Base-by-base conservation (phyloP, 2,329 filamentous ascomycete genomes). In the Dothideomycetes sp. region DNA sequence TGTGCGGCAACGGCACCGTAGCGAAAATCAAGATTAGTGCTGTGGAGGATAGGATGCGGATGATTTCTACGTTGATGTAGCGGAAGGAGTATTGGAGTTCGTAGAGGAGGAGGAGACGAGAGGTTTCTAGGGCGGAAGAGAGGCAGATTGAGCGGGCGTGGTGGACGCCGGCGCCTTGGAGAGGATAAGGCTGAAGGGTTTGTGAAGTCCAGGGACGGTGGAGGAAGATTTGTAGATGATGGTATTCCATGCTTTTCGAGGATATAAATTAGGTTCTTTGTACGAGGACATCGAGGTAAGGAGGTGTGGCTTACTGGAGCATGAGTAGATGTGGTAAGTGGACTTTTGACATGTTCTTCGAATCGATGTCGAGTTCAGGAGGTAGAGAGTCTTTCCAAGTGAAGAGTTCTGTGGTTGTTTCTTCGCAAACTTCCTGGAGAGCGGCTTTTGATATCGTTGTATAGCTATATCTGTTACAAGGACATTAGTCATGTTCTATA, bases 211-310 rank as follows among this genome's bases (percentile, higher is more conserved):
- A 67, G 10, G 65, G 65, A 2, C 65, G 55, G 31, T 66, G 64
- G 41, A 64, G 57, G 47, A 64, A 64, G 18, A 67, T 66, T 35
- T 64, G 53, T 2, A 65, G 61, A 36, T 65, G 62, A 43, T 66
- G 56, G 37, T 65, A 66, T 55, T 65, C 62, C 55, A 66, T 62
- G 37, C n/a, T n/a, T n/a, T n/a, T n/a, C n/a, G n/a, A n/a, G n/a
- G n/a, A n/a, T n/a, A n/a, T n/a, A n/a, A n/a, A n/a, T n/a, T n/a
- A n/a, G n/a, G n/a, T n/a, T n/a, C n/a, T n/a, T n/a, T n/a, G n/a
- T n/a, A n/a, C n/a, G n/a, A n/a, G n/a, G n/a, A n/a, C n/a, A n/a
- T n/a, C n/a, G n/a, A n/a, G n/a, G n/a, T n/a, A n/a, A n/a, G n/a
- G n/a, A n/a, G n/a, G n/a, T n/a, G n/a, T n/a, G n/a, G n/a, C n/a